A percentile compares a stretch with the other conserved stretches of the same genome.
Conservation (phyloP, 768 basidiomycete species). For the Amanita fuliginea region DNA sequence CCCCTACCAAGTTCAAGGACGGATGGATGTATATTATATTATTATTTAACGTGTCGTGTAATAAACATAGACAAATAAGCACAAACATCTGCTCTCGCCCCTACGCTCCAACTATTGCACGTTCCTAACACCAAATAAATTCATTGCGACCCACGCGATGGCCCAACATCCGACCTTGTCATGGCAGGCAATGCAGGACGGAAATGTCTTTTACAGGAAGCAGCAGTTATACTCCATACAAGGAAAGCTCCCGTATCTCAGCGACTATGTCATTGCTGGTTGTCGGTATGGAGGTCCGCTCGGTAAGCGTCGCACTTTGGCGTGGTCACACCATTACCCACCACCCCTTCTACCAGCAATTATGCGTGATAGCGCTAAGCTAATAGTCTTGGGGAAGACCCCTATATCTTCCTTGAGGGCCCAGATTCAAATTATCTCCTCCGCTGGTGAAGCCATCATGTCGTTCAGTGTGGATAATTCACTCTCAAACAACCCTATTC, state of each 20-base stretch:
- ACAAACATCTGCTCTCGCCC: too few relatives aligned
- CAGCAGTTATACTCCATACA: conserved; percentile 77
- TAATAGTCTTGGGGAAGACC: conserved; percentile 58
- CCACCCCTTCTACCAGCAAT: conserved; percentile 41
- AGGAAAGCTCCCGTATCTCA: conserved; percentile 68
- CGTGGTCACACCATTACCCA: conserved; percentile 1
- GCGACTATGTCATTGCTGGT: conserved; percentile 70
- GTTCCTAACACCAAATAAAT: too few relatives aligned
- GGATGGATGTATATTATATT: too few relatives aligned
- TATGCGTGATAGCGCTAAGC: conserved; percentile 75
- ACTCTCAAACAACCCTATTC: conserved; percentile 4
- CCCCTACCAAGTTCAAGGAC: too few relatives aligned
- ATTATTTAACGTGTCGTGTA: too few relatives aligned
- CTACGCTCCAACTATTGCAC: too few relatives aligned
- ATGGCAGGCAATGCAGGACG: conserved; percentile 90
- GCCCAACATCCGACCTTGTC: conserved; percentile 64
- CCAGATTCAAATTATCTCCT: conserved; percentile 82
- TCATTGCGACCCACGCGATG: too few relatives aligned
- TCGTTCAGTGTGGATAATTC: conserved; percentile 59
- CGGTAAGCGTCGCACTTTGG: conserved; percentile 38
- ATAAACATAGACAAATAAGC: too few relatives aligned
- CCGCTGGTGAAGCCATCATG: conserved; percentile 65
- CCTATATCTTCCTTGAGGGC: conserved; percentile 53
- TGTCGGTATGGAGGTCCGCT: conserved; percentile 85
- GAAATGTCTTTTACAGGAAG: conserved; percentile 78